Conservation (phyloP, 208 protist species). For the Vickermania ingenoplastis region DNA sequence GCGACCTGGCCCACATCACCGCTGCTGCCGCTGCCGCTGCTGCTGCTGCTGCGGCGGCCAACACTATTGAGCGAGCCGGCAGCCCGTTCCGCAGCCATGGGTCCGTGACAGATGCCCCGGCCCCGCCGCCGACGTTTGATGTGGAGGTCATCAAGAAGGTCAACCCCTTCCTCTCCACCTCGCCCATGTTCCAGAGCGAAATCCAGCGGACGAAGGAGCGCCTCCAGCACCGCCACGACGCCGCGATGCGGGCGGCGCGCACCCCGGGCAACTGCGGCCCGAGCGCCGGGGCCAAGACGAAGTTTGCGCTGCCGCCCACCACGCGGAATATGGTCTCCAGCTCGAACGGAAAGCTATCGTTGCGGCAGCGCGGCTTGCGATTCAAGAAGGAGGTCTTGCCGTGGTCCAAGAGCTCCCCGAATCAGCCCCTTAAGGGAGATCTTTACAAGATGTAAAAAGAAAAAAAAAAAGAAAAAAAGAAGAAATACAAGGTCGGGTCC, state of each 20-base stretch:
- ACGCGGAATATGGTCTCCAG: neutral
- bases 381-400: neutral
- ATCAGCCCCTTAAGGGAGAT: neutral
- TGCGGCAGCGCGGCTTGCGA: neutral
- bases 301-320: neutral
- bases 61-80: neutral
- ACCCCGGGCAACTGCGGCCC: neutral
- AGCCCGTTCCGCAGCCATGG: neutral
- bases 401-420: neutral
- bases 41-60: neutral
- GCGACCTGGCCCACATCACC: neutral
- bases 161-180: neutral
- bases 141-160: neutral
- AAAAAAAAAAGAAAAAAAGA: conserved; percentile 6
- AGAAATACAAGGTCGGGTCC: no score
- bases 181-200: neutral
- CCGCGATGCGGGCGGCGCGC: neutral
- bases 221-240: neutral
- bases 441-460: conserved; percentile 2
- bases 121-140: neutral
- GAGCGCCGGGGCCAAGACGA: no score
- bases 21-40: neutral
- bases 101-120: neutral
- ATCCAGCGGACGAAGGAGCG: neutral
- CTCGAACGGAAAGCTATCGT: neutral